A percentile compares a stretch with the other conserved stretches of the same genome.
Evolutionary conservation across 2,329 filamentous ascomycete species (phyloP).

Genomic region (Mycogone perniciosa): DNA sequence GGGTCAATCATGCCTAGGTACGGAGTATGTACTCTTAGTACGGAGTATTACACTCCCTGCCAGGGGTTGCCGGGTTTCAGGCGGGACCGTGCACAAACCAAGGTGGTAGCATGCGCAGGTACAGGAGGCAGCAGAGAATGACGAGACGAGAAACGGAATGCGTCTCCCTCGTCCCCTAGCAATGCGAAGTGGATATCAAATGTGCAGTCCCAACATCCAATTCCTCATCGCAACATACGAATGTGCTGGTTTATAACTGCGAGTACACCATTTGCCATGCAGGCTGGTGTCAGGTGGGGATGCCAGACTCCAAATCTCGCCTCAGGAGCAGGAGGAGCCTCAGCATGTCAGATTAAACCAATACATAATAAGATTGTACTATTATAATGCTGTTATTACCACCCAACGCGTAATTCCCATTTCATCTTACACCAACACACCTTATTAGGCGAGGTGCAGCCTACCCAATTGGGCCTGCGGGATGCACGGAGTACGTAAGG

Average conservation of each 20-base stretch:
- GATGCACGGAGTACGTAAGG: too few relatives aligned
- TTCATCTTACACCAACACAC: background rate
- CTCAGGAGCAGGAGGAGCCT: too few relatives aligned
- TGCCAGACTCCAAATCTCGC: too few relatives aligned
- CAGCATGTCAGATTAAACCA: too few relatives aligned
- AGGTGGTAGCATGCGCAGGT: constrained; percentile 9
- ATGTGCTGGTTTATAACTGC: too few relatives aligned
- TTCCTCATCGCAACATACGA: too few relatives aligned
- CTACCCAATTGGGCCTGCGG: background rate
- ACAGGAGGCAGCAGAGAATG: constrained; percentile 6
- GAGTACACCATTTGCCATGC: too few relatives aligned
- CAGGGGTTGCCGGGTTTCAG: constrained; percentile 10
- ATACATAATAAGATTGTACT: too few relatives aligned
- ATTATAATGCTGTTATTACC: too few relatives aligned
- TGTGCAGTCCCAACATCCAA: background rate
- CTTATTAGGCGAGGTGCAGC: background rate
- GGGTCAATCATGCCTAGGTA: background rate
- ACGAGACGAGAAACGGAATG: constrained; percentile 12
- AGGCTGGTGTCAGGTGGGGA: too few relatives aligned
- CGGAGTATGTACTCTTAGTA: background rate
- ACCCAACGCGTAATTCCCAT: too few relatives aligned
- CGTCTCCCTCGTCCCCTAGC: constrained; percentile 8
- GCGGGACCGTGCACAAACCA: background rate
- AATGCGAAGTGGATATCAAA: background rate
- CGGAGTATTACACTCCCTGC: constrained; percentile 7